phyloP scores from a whole-genome alignment of 164 flowering plant species.

The Malania oleifera region DNA sequence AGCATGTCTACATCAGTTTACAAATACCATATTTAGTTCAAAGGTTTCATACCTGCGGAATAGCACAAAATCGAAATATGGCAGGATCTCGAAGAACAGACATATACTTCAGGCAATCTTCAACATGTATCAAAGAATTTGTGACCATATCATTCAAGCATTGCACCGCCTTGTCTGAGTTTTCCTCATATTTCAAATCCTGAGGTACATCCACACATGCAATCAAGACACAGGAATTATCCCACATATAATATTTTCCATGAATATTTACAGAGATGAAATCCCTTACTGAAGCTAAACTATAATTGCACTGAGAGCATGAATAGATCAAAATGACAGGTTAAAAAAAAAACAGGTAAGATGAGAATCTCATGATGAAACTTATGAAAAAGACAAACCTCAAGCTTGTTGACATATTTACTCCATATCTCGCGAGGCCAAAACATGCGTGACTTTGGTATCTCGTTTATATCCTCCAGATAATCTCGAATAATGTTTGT shows the following conservation, averaged over 20 bases:
- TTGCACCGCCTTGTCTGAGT: conserved; percentile 77
- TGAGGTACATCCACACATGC: conserved; percentile 23
- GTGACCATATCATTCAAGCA: conserved; percentile 98
- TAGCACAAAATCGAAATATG: conserved; percentile 83
- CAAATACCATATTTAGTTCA: neutral
- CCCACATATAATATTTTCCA: conserved; percentile 4
- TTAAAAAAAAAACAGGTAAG: neutral
- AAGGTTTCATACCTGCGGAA: conserved; percentile 68
- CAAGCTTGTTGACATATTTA: conserved; percentile 88
- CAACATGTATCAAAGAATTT: conserved; percentile 72
- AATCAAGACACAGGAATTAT: neutral
- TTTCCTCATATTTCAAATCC: conserved; percentile 89
- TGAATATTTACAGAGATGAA: too few relatives aligned
- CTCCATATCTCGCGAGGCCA: conserved; percentile 99
- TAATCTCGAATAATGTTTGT: conserved; percentile 90
- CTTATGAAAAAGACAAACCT: conserved; percentile 41
- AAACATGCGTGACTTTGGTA: conserved; percentile 95
- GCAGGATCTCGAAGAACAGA: conserved; percentile 56
- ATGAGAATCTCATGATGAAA: neutral
- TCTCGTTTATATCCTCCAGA: conserved; percentile 94
- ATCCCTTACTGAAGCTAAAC: neutral
- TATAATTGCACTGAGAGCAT: neutral
- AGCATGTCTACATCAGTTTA: too few relatives aligned
- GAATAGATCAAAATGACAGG: neutral
- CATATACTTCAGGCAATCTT: conserved; percentile 84